Percentiles rank a stretch among this genome's conserved stretches.
Conservation (phyloP, 495 filamentous ascomycete species). For the Penicillium verhagenii region DNA sequence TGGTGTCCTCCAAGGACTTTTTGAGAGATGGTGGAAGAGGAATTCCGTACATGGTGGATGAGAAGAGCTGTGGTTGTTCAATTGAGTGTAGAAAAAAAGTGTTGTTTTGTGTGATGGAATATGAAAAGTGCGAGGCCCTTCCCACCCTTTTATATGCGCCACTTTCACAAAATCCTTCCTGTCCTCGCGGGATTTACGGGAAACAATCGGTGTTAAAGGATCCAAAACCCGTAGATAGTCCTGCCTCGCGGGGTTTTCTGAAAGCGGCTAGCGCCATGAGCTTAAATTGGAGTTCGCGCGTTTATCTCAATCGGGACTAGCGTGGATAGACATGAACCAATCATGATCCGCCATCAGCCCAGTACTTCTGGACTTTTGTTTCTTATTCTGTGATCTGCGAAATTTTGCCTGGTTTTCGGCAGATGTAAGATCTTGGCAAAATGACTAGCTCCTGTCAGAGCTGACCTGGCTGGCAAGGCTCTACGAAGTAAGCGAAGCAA, state of each 20-base stretch:
- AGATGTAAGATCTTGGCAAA: too few species aligned
- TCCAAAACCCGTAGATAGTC: not conserved
- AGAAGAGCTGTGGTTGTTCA: not conserved
- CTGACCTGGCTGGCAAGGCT: too few species aligned
- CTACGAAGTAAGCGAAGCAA: too few species aligned
- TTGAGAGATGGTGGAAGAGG: slow-evolving; percentile 2
- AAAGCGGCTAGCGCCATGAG: not conserved
- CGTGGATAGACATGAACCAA: not conserved
- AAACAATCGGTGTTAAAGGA: not conserved
- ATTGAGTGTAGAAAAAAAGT: not conserved
- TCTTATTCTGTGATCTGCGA: too few species aligned
- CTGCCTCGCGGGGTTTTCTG: not conserved
- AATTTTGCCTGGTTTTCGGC: too few species aligned
- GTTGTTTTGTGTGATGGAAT: not conserved
- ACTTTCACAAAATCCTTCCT: not conserved
- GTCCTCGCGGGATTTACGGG: not conserved
- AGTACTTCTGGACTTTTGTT: not conserved
- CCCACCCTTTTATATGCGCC: not conserved
- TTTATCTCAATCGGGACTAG: not conserved
- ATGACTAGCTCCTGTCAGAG: too few species aligned
- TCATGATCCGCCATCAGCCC: not conserved
- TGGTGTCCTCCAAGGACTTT: not conserved
- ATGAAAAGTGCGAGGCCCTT: not conserved
- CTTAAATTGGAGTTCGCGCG: not conserved
- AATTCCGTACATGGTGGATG: not conserved